Conservation (phyloP, 345 rosid species). For the Eucalyptus cloeziana region DNA sequence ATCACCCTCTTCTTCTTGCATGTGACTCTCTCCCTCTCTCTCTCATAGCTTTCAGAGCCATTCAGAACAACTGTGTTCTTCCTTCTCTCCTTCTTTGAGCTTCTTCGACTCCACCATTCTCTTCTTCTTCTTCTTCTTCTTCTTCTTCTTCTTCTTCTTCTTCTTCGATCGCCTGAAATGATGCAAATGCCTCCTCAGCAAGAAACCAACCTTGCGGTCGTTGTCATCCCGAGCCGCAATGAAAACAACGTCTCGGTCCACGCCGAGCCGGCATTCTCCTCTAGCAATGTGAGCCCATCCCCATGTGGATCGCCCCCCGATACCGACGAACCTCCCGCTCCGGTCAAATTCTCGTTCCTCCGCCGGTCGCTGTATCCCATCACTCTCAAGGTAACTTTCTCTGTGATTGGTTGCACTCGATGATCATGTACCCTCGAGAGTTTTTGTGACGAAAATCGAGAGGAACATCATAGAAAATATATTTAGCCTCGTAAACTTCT, state of each 20-base stretch:
- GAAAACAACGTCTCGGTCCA: conserved; percentile 25
- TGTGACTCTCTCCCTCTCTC: not conserved
- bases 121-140: not conserved
- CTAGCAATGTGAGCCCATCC: conserved; percentile 23
- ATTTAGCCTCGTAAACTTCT: not conserved
- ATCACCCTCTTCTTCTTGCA: conserved; percentile 15
- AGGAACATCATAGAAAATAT: not conserved
- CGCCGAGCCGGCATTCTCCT: conserved; percentile 30
- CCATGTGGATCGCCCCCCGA: conserved; percentile 4
- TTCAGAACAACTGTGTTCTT: not conserved
- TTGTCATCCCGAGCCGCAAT: not conserved
- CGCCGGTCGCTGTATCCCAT: conserved; percentile 44
- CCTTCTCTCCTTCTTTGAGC: not conserved
- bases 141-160: not conserved
- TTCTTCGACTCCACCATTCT: not conserved
- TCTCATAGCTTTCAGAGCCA: not conserved
- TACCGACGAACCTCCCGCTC: conserved; percentile 4
- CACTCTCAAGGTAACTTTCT: conserved; percentile 49
- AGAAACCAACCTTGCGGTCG: conserved; percentile 16
- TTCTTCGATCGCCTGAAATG: not conserved
- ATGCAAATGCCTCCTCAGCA: conserved; percentile 59
- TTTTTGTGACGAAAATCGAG: not conserved
- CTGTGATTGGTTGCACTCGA: not conserved
- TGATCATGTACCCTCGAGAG: not conserved
- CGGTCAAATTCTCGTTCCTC: conserved; percentile 30